These are phyloP conservation scores for Mediolabrus comicus DNA, from an alignment of 108 stramenopile species.

Conservation along the genomic window DNA sequence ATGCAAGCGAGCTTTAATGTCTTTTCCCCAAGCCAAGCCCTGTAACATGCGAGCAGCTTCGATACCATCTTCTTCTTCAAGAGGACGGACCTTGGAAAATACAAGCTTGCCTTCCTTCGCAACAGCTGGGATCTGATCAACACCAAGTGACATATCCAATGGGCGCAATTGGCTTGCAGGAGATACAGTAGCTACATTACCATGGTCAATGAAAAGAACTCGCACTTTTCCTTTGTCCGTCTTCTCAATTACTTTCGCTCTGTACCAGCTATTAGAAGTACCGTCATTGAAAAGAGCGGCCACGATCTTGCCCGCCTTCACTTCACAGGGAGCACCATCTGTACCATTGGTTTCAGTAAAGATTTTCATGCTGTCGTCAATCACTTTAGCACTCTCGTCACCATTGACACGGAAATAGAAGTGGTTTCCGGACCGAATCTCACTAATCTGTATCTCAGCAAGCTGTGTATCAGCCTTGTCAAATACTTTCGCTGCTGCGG, in stretches of 20 bases:
- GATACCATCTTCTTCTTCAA: conserved; percentile 82
- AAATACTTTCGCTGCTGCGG: conserved; percentile 35
- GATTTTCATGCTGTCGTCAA: conserved; percentile 87
- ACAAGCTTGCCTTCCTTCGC: conserved; percentile 87
- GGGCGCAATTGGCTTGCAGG: conserved; percentile 80
- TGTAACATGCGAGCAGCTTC: conserved; percentile 85
- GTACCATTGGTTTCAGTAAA: conserved; percentile 86
- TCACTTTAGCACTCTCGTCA: conserved; percentile 70
- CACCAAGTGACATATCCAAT: conserved; percentile 73
- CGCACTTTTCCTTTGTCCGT: conserved; percentile 53
- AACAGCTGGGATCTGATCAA: conserved; percentile 75
- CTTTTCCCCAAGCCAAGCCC: conserved; percentile 79
- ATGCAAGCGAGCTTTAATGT: conserved; percentile 61
- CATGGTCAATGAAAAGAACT: conserved; percentile 95
- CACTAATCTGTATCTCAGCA: conserved; percentile 74
- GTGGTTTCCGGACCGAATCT: conserved; percentile 89
- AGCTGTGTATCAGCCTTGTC: conserved; percentile 59
- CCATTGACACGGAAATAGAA: conserved; percentile 87
- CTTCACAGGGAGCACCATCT: conserved; percentile 77
- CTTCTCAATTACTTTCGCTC: conserved; percentile 88
- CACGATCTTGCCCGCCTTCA: conserved; percentile 77
- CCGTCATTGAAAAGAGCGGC: conserved; percentile 98
- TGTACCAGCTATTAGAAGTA: conserved; percentile 90
- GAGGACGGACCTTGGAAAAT: conserved; percentile 60
- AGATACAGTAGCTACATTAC: conserved; percentile 87